Conservation (phyloP, 2,329 filamentous ascomycete species). For the Clonostachys solani region DNA sequence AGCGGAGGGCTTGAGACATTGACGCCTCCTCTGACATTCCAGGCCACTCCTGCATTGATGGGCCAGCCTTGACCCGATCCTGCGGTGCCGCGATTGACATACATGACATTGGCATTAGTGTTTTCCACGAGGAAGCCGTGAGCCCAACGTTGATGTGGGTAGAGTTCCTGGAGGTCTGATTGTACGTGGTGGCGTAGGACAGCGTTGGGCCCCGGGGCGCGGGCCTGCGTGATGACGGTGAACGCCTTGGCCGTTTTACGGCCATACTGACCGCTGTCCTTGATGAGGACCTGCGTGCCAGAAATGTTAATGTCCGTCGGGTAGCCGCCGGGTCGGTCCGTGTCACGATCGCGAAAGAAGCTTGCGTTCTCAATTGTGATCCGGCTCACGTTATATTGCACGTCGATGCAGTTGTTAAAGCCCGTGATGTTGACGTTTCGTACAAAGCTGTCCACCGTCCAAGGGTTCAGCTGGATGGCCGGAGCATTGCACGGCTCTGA, state of each 20-base stretch:
- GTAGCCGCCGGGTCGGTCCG: neutral
- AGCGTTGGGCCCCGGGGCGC: neutral
- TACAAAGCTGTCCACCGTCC: neutral
- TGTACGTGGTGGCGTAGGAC: neutral
- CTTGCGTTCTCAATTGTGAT: neutral
- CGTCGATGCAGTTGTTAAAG: neutral
- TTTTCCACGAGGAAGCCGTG: neutral
- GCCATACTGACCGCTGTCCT: neutral
- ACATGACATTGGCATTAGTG: neutral
- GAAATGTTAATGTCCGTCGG: neutral
- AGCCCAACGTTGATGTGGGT: neutral
- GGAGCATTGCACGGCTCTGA: neutral
- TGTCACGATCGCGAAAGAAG: neutral
- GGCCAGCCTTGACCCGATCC: neutral
- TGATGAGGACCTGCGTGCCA: neutral
- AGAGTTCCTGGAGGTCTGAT: neutral
- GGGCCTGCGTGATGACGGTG: too few relatives aligned
- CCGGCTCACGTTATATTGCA: neutral
- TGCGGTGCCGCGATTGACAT: too few relatives aligned
- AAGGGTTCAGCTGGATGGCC: neutral
- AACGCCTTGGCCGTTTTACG: neutral
- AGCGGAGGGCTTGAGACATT: neutral
- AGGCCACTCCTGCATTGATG: neutral
- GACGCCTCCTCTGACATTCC: conserved; percentile 1
- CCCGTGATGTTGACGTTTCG: neutral